Percentiles rank a stretch among this genome's conserved stretches.
phyloP scores from a whole-genome alignment of 129 eudicot genomes.

The Pittosporum tobira region DNA sequence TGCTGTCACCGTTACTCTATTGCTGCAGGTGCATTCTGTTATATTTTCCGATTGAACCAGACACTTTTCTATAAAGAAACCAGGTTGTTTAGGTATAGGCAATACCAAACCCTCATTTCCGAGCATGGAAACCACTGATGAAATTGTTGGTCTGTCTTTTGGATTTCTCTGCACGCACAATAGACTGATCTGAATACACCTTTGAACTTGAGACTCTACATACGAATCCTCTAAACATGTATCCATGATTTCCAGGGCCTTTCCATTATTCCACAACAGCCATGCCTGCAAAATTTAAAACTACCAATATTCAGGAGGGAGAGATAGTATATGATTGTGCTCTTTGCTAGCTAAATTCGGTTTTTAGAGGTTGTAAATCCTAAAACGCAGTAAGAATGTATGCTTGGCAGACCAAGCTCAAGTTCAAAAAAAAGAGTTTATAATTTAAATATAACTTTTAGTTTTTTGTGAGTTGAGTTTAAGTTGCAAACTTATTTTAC shows the following conservation, averaged over 20 bases:
- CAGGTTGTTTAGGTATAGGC: constrained; percentile 26
- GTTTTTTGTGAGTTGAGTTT: no score
- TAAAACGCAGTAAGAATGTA: no score
- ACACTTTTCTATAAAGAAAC: constrained; percentile 20
- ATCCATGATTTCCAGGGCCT: constrained; percentile 22
- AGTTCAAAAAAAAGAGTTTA: no score
- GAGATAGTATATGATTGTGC: no score
- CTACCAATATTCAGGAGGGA: no score
- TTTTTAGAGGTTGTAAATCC: no score
- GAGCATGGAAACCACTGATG: constrained; percentile 25
- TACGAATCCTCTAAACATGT: constrained; percentile 9
- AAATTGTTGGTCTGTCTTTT: constrained; percentile 34
- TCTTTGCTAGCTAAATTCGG: no score
- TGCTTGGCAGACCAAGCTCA: no score
- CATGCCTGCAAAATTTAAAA: constrained; percentile 28
- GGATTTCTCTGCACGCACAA: constrained; percentile 33
- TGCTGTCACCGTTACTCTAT: not conserved
- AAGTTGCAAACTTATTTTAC: no score
- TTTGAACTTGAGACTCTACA: constrained; percentile 17
- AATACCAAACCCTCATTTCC: constrained; percentile 8
- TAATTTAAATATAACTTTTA: no score
- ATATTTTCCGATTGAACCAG: not conserved
- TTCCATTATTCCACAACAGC: constrained; percentile 33
- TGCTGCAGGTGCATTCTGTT: not conserved
- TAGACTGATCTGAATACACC: constrained; percentile 34